Evolutionary conservation across 75 land plant genomes (phyloP), one percentile per base, ranked within the genome.

Genomic region (Gnetum montanum): DNA sequence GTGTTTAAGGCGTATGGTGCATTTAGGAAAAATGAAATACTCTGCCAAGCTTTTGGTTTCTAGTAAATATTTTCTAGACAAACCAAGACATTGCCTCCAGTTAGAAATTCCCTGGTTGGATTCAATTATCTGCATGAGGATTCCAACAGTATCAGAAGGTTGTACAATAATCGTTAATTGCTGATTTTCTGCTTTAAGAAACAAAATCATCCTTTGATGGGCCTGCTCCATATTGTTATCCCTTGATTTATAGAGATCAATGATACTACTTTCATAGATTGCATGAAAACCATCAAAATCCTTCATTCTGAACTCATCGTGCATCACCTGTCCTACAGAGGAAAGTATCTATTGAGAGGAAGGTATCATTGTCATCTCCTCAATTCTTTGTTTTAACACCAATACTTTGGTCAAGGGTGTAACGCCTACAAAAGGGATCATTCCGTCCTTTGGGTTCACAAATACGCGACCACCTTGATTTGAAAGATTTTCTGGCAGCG

Each of bases 171-270:
- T 31, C 1, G 63, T 46, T 38, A 71, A 65, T 15, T 50, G 58
- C 30, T 72, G 44, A 47, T 71, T 63, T 11, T 63, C 64, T 16
- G 65, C 47, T 22, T 72, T 73, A 0, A 75, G 46, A 25, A 20
- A 50, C n/a, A 75, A 60, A 19, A 64, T 37, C 76, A 75, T 71
- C 22, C 69, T 63, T 16, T 60, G 43, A 48, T 71, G 78, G 2
- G 75, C 68, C 60, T 75, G 78, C 16, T 75, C 78, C 20, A 15
- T 18, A 60, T 71, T 75, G 36, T 35, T 60, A 31, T 75, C 78
- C 54, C 76, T 76, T 75, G 78, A 75, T 65, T 63, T 64, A 36
- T 51, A 64, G 34, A 75, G 69, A 56, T 75, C 78, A 30, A 75
- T 48, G n/a, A 65, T 54, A 50, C 78, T 73, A 57, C 73, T 76